phyloP scores from a whole-genome alignment of 768 basidiomycete genomes.

The Artomyces pyxidatus region DNA sequence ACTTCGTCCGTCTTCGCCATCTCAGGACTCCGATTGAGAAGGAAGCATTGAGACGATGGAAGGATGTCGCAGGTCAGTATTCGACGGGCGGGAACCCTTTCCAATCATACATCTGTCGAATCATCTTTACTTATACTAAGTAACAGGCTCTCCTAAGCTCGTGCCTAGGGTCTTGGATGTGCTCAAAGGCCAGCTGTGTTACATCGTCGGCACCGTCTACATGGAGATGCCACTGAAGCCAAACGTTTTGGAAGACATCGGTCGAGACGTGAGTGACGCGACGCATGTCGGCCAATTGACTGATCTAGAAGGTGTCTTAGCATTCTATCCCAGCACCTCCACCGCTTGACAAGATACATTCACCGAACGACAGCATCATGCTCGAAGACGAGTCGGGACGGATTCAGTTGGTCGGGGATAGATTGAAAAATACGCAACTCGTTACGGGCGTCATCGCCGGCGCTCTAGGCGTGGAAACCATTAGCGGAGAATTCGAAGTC shows the following conservation, averaged over 20 bases:
- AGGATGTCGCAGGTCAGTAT: slow-evolving; percentile 30
- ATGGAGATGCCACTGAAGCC: slow-evolving; percentile 99
- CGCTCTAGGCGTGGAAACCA: slow-evolving; percentile 84
- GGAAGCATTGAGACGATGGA: slow-evolving; percentile 45
- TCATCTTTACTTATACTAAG: too few relatives aligned
- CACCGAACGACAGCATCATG: slow-evolving; percentile 72
- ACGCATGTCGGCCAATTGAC: neutral
- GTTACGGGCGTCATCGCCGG: slow-evolving; percentile 92
- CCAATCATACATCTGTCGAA: neutral
- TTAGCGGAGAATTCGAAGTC: slow-evolving; percentile 88
- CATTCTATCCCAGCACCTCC: slow-evolving; percentile 86
- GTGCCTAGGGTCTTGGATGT: slow-evolving; percentile 86
- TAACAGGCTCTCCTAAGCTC: slow-evolving; percentile 61
- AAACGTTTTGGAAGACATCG: slow-evolving; percentile 94
- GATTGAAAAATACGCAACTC: slow-evolving; percentile 48
- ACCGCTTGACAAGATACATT: slow-evolving; percentile 64
- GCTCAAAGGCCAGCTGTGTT: slow-evolving; percentile 76
- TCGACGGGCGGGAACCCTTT: neutral
- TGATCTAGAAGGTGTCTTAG: slow-evolving; percentile 23
- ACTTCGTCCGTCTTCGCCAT: slow-evolving; percentile 50
- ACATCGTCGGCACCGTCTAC: slow-evolving; percentile 91
- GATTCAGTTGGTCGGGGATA: slow-evolving; percentile 76
- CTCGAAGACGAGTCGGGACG: slow-evolving; percentile 96
- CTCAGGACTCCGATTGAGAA: slow-evolving; percentile 40
- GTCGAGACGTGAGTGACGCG: slow-evolving; percentile 65